These are phyloP conservation scores for Daldinia bambusicola DNA, from an alignment of 495 filamentous ascomycete species.

Conservation along the genomic window DNA sequence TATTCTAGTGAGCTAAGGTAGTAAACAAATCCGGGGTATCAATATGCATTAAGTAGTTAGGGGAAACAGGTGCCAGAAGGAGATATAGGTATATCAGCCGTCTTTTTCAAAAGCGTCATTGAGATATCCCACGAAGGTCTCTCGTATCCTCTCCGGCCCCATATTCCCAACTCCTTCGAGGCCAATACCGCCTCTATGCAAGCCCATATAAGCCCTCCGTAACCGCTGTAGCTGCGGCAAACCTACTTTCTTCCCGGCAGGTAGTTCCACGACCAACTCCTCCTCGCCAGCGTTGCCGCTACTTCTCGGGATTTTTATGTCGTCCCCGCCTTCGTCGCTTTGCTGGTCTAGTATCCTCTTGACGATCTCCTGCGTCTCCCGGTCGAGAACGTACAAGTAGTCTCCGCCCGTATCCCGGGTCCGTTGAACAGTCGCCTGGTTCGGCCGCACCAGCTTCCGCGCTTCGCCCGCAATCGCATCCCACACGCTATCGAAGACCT, in stretches of 20 bases:
- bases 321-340: slow-evolving; percentile 67
- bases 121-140: slow-evolving; percentile 78
- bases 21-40: slow-evolving; percentile 27
- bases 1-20: neutral
- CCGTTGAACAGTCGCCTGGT: slow-evolving; percentile 81
- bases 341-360: slow-evolving; percentile 78
- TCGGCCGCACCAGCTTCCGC: slow-evolving; percentile 73
- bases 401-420: slow-evolving; percentile 70
- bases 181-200: slow-evolving; percentile 71
- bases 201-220: slow-evolving; percentile 82
- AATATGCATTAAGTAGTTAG: neutral
- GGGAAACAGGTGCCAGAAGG: neutral
- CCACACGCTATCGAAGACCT: slow-evolving; percentile 72
- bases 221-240: slow-evolving; percentile 84
- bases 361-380: slow-evolving; percentile 83
- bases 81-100: slow-evolving; percentile 38
- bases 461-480: slow-evolving; percentile 72
- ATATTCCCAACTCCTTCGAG: slow-evolving; percentile 58
- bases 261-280: slow-evolving; percentile 64
- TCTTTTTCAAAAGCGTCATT: slow-evolving; percentile 71
- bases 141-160: slow-evolving; percentile 65
- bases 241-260: slow-evolving; percentile 66
- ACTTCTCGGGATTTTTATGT: slow-evolving; percentile 53
- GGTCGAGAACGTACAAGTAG: slow-evolving; percentile 87
- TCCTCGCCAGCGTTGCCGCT: slow-evolving; percentile 49